Percentiles rank a stretch among this genome's conserved stretches.
phyloP scores from a whole-genome alignment of 345 rosid genomes.

The Garcia nutans region DNA sequence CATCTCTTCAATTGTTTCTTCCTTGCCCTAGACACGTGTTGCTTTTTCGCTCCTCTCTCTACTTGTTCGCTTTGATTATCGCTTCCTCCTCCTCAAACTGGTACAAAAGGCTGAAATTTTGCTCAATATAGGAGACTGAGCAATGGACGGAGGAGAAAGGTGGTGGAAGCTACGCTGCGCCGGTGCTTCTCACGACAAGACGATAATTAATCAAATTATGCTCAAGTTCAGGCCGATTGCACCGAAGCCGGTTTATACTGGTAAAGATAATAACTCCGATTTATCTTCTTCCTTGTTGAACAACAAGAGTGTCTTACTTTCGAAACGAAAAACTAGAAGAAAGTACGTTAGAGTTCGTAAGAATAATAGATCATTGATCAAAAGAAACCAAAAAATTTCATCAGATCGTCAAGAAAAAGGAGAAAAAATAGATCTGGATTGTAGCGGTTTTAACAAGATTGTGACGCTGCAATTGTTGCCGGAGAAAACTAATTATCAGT shows the following conservation, averaged over 20 bases:
- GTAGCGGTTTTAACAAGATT: background rate
- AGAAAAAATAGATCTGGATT: background rate
- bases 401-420: conserved; percentile 21
- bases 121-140: background rate
- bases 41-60: background rate
- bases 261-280: conserved; percentile 14
- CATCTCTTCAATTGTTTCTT: background rate
- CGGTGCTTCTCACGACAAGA: conserved; percentile 36
- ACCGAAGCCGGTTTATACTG: conserved; percentile 60
- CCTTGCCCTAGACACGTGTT: conserved; percentile 28
- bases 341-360: conserved; percentile 70
- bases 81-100: background rate
- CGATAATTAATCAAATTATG: conserved; percentile 56
- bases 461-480: conserved; percentile 53
- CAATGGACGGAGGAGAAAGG: conserved; percentile 10
- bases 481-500: conserved; percentile 19
- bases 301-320: conserved; percentile 24
- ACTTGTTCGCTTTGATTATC: background rate
- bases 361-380: conserved; percentile 20
- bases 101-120: background rate
- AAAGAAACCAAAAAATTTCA: conserved; percentile 19
- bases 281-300: conserved; percentile 5
- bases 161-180: conserved; percentile 27
- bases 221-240: conserved; percentile 88
- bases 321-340: conserved; percentile 49